Conservation (phyloP, 2,329 filamentous ascomycete genomes). For the Alternaria brassicae region DNA sequence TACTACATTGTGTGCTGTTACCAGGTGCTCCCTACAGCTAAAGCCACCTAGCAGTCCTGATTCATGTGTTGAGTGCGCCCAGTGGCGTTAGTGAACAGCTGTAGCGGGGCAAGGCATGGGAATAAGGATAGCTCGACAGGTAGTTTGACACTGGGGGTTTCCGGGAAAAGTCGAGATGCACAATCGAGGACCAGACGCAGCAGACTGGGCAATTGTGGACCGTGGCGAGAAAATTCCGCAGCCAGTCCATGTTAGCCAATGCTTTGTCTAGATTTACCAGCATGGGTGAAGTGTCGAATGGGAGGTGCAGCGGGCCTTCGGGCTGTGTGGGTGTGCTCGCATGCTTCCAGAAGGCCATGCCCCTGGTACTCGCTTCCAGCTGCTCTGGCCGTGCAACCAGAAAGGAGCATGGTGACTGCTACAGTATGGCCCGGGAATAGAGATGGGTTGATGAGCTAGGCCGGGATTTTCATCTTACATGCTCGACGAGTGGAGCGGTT, state of each 20-base stretch:
- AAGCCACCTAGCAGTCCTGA: constrained; percentile 4
- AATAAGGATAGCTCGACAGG: not conserved
- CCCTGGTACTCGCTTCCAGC: not conserved
- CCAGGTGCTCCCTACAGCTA: constrained; percentile 6
- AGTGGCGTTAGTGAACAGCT: constrained; percentile 5
- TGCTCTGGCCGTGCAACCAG: not conserved
- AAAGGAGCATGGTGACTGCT: not conserved
- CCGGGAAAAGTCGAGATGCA: constrained; percentile 1
- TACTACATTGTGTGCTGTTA: not conserved
- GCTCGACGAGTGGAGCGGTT: constrained; percentile 8
- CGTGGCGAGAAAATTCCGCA: not conserved
- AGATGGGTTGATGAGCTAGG: not conserved
- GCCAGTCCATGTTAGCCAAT: constrained; percentile 1
- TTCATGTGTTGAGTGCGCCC: constrained; percentile 8
- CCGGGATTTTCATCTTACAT: not conserved
- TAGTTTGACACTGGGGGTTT: constrained; percentile 2
- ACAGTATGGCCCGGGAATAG: not conserved
- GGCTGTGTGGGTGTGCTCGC: not conserved
- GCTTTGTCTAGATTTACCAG: constrained; percentile 1
- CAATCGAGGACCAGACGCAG: constrained; percentile 6
- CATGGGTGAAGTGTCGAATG: not conserved
- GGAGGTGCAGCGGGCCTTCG: constrained; percentile 1
- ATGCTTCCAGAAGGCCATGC: constrained; percentile 10
- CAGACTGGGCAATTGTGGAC: not conserved
- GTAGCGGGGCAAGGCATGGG: constrained; percentile 1